Percentiles rank a stretch among this genome's conserved stretches.
Evolutionary conservation across 1,139 yeast species (phyloP).

Genomic region (Yamadazyma epiphylla): DNA sequence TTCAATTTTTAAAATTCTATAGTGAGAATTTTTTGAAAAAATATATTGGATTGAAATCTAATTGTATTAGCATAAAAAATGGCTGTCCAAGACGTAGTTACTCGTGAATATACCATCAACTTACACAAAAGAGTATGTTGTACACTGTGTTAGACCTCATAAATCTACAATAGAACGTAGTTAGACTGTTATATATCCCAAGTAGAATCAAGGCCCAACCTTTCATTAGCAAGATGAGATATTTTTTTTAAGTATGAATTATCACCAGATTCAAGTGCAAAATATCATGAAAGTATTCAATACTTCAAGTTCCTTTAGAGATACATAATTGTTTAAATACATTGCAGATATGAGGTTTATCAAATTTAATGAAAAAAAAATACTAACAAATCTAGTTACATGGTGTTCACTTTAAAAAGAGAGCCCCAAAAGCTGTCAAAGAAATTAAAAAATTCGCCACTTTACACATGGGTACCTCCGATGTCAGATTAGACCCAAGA

Average conservation of each 20-base stretch:
- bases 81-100: constrained; percentile 99
- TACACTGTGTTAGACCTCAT: too few relatives aligned
- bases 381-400: constrained; percentile 67
- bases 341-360: too few relatives aligned
- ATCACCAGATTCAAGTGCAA: too few relatives aligned
- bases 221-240: too few relatives aligned
- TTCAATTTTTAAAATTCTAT: constrained; percentile 1
- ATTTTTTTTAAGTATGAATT: too few relatives aligned
- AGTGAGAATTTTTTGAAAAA: constrained; percentile 9
- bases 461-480: constrained; percentile 98
- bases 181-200: too few relatives aligned
- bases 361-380: constrained; percentile 1
- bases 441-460: constrained; percentile 98
- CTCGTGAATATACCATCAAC: constrained; percentile 99
- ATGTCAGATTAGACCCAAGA: constrained; percentile 98
- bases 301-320: too few relatives aligned
- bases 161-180: too few relatives aligned
- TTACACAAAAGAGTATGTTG: constrained; percentile 98
- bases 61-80: constrained; percentile 41
- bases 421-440: constrained; percentile 99
- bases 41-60: constrained; percentile 5
- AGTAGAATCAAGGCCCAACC: too few relatives aligned
- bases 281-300: too few relatives aligned
- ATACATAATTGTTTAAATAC: too few relatives aligned
- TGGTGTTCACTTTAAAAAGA: constrained; percentile 98